A percentile compares a stretch with the other conserved stretches of the same genome.
These are phyloP conservation scores for Triticum monococcum DNA, from an alignment of 176 grass and related monocot genomes.

Conservation along the genomic window DNA sequence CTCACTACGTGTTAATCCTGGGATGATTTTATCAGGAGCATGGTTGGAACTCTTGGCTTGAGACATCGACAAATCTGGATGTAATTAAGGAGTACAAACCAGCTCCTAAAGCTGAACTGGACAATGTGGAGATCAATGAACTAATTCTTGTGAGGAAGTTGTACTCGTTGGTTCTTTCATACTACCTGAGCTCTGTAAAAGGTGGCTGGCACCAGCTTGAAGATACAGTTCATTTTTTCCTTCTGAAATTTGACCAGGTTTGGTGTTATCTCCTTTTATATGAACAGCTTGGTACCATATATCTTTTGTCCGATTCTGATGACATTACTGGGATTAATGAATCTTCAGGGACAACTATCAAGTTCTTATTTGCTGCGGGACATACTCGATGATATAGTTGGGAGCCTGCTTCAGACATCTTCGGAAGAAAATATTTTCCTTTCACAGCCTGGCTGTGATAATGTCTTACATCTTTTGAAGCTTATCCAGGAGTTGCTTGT, in stretches of 20 bases:
- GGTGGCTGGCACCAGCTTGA: slow-evolving; percentile 96
- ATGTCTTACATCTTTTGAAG: slow-evolving; percentile 81
- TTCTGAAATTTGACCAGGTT: slow-evolving; percentile 71
- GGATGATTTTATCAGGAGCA: slow-evolving; percentile 55
- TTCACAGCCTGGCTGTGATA: slow-evolving; percentile 80
- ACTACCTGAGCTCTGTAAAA: slow-evolving; percentile 82
- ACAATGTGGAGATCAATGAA: slow-evolving; percentile 51
- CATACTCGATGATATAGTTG: slow-evolving; percentile 76
- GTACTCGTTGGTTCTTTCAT: slow-evolving; percentile 73
- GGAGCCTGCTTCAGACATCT: slow-evolving; percentile 62
- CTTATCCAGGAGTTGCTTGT: slow-evolving; percentile 80
- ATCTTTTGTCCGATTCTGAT: not conserved
- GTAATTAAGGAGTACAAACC: slow-evolving; percentile 58
- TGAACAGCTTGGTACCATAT: slow-evolving; percentile 5
- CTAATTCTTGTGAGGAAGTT: slow-evolving; percentile 74
- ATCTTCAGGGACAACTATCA: slow-evolving; percentile 52
- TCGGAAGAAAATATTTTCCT: slow-evolving; percentile 82
- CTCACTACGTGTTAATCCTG: slow-evolving; percentile 15
- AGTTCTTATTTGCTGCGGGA: slow-evolving; percentile 52
- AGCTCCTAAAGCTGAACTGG: slow-evolving; percentile 35
- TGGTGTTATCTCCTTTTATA: slow-evolving; percentile 22
- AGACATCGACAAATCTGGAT: slow-evolving; percentile 61
- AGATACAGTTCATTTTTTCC: slow-evolving; percentile 78
- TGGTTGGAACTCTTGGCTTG: slow-evolving; percentile 73
- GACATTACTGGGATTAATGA: slow-evolving; percentile 18